A percentile compares a stretch with the other conserved stretches of the same genome.
Evolutionary conservation across 371 early-diverging fungal genomes (phyloP).

Genomic region (Zychaea mexicana): DNA sequence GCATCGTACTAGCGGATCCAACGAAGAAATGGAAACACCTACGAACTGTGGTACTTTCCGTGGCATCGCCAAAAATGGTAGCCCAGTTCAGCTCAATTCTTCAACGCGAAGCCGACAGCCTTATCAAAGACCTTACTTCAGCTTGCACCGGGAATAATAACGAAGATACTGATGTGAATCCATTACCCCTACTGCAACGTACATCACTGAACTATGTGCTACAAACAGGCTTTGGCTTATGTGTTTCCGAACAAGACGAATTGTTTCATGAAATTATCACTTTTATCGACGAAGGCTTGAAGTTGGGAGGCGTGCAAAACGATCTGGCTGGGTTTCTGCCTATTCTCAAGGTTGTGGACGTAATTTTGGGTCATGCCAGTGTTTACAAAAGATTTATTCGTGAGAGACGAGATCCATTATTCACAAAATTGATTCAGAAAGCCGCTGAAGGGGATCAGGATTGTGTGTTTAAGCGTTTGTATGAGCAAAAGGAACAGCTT

Average conservation of each 20-base stretch:
- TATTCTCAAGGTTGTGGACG: neutral
- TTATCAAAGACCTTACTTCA: neutral
- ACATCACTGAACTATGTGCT: constrained; percentile 7
- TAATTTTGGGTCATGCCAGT: neutral
- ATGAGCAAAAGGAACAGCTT: constrained; percentile 5
- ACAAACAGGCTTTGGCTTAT: constrained; percentile 1
- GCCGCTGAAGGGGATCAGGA: constrained; percentile 3
- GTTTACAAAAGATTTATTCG: neutral
- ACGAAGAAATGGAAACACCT: constrained; percentile 14
- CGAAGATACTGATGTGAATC: neutral
- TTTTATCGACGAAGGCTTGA: constrained; percentile 6
- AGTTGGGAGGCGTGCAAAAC: neutral
- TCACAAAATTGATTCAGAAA: constrained; percentile 1
- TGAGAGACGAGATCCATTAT: constrained; percentile 7
- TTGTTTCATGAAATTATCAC: neutral
- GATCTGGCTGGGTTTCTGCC: constrained; percentile 3
- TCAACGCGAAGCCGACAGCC: neutral
- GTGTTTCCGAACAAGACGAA: neutral
- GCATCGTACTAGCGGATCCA: constrained; percentile 6
- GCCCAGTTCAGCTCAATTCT: constrained; percentile 1
- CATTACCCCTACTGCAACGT: neutral
- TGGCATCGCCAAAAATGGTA: constrained; percentile 9
- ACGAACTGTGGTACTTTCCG: constrained; percentile 7
- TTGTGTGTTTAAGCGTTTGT: constrained; percentile 21
- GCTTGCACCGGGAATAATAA: neutral